Conservation (phyloP, 805 yeast species). For the Tetrapisispora arboricola region DNA sequence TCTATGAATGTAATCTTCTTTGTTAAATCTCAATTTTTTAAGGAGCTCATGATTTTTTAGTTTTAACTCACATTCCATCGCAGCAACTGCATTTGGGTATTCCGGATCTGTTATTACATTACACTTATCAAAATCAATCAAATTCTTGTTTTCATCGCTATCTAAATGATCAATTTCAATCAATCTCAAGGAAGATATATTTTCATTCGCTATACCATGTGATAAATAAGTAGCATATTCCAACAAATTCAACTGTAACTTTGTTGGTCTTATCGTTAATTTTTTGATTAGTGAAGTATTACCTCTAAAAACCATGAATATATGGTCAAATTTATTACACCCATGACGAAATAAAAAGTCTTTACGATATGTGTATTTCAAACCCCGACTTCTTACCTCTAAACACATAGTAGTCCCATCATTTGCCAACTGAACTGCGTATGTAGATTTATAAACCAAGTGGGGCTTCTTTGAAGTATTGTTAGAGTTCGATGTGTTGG, state of each 20-base stretch:
- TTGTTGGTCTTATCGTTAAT: constrained; percentile 9
- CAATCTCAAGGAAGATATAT: constrained; percentile 21
- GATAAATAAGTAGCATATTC: constrained; percentile 24
- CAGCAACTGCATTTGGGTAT: not conserved
- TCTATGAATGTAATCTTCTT: constrained; percentile 26
- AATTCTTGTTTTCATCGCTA: not conserved
- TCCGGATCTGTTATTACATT: not conserved
- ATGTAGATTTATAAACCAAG: constrained; percentile 10
- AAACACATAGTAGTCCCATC: constrained; percentile 15
- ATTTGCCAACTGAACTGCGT: constrained; percentile 15
- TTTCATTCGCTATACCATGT: constrained; percentile 24
- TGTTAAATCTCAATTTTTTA: constrained; percentile 19
- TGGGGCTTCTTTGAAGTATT: not conserved
- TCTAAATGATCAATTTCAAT: constrained; percentile 7
- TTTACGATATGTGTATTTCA: constrained; percentile 14
- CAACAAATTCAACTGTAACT: constrained; percentile 20
- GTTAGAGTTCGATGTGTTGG: not conserved
- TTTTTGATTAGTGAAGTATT: constrained; percentile 6
- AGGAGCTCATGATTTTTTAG: constrained; percentile 16
- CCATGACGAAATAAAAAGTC: constrained; percentile 21
- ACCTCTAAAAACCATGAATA: constrained; percentile 12
- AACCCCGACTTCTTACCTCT: constrained; percentile 16
- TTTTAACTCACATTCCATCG: constrained; percentile 16
- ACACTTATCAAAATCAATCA: not conserved
- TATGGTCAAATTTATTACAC: constrained; percentile 17